These are phyloP conservation scores for Hygrophorus pudorinus DNA, from an alignment of 768 basidiomycete genomes.

Conservation along the genomic window DNA sequence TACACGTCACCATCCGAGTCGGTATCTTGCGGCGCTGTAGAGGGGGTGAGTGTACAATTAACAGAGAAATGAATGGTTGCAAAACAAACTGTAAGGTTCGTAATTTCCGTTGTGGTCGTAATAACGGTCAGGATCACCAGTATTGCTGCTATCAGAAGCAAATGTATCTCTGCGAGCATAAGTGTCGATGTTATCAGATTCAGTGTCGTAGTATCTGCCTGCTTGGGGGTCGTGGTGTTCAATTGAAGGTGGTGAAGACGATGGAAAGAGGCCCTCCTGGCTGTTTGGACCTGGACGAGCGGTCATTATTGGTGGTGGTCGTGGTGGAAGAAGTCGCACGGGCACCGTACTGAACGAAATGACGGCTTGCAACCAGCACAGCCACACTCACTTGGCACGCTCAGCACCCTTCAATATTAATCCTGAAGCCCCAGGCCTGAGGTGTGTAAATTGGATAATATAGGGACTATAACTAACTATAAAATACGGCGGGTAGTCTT, in stretches of 20 bases:
- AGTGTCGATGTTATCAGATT: slow-evolving; percentile 59
- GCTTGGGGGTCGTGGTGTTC: slow-evolving; percentile 59
- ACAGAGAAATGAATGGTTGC: neutral
- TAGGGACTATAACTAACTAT: no score
- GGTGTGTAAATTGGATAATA: no score
- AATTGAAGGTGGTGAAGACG: slow-evolving; percentile 41
- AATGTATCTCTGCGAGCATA: slow-evolving; percentile 57
- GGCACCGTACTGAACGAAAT: neutral
- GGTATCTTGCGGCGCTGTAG: slow-evolving; percentile 65
- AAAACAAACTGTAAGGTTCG: slow-evolving; percentile 47
- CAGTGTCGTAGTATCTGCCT: slow-evolving; percentile 62
- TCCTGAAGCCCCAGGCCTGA: no score
- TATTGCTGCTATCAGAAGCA: slow-evolving; percentile 61
- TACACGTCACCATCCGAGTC: slow-evolving; percentile 77
- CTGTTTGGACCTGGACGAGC: slow-evolving; percentile 44
- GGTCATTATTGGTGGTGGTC: slow-evolving; percentile 33
- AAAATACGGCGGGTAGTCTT: no score
- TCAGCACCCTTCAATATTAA: no score
- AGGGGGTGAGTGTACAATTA: slow-evolving; percentile 12
- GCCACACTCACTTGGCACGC: slow-evolving; percentile 1
- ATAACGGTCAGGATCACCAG: slow-evolving; percentile 50
- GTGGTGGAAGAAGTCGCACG: slow-evolving; percentile 6
- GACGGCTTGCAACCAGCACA: neutral
- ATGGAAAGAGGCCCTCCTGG: slow-evolving; percentile 57
- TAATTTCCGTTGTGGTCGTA: slow-evolving; percentile 60